Conservation (phyloP, 2,329 filamentous ascomycete genomes). For the Stagonosporopsis cucurbitacearum region DNA sequence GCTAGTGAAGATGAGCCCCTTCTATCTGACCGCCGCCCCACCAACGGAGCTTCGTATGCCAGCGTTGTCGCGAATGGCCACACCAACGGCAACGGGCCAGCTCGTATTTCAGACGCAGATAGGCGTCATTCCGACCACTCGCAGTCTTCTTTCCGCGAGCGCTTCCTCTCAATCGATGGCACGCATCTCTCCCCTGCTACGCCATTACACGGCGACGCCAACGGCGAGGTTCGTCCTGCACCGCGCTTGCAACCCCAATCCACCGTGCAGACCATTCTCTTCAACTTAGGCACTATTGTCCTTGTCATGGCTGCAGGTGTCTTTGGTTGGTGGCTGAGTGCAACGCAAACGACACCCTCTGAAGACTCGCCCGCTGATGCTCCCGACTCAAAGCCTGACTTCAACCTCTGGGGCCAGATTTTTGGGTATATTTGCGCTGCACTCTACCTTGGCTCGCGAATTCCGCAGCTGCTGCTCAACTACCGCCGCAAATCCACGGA, state of each 20-base stretch:
- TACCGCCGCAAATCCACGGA: conserved; percentile 92
- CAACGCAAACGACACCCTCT: conserved; percentile 36
- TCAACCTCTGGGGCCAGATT: conserved; percentile 82
- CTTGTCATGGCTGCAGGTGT: conserved; percentile 86
- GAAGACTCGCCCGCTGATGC: conserved; percentile 29
- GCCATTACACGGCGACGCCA: conserved; percentile 64
- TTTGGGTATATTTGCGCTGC: conserved; percentile 93
- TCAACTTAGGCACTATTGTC: conserved; percentile 77
- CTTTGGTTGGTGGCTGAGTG: conserved; percentile 80
- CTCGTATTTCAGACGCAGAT: conserved; percentile 47
- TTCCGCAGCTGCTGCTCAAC: conserved; percentile 92
- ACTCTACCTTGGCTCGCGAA: conserved; percentile 85
- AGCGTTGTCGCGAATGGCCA: conserved; percentile 25
- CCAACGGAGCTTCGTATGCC: conserved; percentile 27
- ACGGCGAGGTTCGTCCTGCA: conserved; percentile 33
- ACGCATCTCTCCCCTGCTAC: conserved; percentile 81
- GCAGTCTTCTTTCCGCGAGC: conserved; percentile 50
- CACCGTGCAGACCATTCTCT: conserved; percentile 64
- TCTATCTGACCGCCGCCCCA: conserved; percentile 37
- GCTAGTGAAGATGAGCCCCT: conserved; percentile 47
- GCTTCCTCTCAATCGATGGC: conserved; percentile 65
- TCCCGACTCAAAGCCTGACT: conserved; percentile 59
- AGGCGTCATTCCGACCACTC: conserved; percentile 43
- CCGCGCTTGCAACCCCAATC: conserved; percentile 51
- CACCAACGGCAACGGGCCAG: conserved; percentile 31